phyloP scores from a whole-genome alignment of 2,329 filamentous ascomycete genomes.

The Taxawa tesnikishii region DNA sequence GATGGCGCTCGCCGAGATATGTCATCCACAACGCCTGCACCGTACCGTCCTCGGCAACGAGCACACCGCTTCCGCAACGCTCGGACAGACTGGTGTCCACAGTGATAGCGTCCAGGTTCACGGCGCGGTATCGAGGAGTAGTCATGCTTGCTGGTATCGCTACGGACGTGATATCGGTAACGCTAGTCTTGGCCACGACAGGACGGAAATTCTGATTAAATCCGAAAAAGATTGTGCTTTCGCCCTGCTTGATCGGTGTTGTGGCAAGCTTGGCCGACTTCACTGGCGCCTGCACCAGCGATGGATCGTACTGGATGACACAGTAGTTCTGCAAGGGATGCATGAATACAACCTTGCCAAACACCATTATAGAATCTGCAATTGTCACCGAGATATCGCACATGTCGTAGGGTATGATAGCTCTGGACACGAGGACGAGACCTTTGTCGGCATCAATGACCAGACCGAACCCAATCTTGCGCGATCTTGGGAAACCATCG shows the following conservation, averaged over 20 bases:
- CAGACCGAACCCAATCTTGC: conserved; percentile 88
- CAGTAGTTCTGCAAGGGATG: conserved; percentile 96
- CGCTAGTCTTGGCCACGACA: conserved; percentile 83
- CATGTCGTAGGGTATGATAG: conserved; percentile 89
- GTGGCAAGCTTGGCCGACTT: conserved; percentile 74
- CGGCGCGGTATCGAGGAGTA: conserved; percentile 83
- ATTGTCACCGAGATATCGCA: conserved; percentile 96
- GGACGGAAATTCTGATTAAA: conserved; percentile 93
- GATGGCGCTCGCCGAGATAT: conserved; percentile 80
- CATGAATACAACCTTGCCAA: conserved; percentile 88
- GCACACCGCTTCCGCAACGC: conserved; percentile 87
- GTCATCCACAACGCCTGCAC: conserved; percentile 95
- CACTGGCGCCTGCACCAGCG: conserved; percentile 85
- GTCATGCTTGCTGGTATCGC: conserved; percentile 89
- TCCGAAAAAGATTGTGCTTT: conserved; percentile 93
- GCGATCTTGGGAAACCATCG: conserved; percentile 91
- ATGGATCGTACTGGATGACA: conserved; percentile 87
- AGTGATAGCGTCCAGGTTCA: conserved; percentile 93
- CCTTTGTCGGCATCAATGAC: conserved; percentile 97
- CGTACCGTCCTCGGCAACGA: conserved; percentile 78
- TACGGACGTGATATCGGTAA: conserved; percentile 95
- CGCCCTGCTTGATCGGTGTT: conserved; percentile 78
- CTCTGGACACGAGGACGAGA: conserved; percentile 83
- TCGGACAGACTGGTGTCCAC: conserved; percentile 86
- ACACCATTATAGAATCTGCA: conserved; percentile 88